These are phyloP conservation scores for Candida labiduridarum DNA, from an alignment of 1,139 yeast species.

Conservation along the genomic window DNA sequence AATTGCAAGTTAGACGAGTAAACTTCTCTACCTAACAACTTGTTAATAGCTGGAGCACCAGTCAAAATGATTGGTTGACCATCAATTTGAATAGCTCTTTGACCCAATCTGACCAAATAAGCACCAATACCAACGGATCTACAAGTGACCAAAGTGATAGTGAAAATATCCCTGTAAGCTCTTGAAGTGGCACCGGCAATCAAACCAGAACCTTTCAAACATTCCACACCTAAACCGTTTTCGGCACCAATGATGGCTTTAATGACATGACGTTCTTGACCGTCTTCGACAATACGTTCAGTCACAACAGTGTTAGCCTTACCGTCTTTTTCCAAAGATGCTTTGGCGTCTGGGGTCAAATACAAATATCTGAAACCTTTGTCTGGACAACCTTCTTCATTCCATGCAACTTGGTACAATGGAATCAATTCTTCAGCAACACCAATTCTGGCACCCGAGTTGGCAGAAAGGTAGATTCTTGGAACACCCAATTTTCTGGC, in stretches of 20 bases:
- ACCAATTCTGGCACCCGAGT: slow-evolving; percentile 98
- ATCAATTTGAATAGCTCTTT: slow-evolving; percentile 97
- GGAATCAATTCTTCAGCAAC: slow-evolving; percentile 95
- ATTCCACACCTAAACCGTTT: slow-evolving; percentile 97
- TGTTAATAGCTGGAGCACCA: slow-evolving; percentile 99
- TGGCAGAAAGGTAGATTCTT: slow-evolving; percentile 92
- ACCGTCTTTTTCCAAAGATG: slow-evolving; percentile 59
- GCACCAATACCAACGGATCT: slow-evolving; percentile 99
- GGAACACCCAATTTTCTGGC: slow-evolving; percentile 93
- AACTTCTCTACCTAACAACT: slow-evolving; percentile 93
- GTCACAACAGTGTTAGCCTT: slow-evolving; percentile 67
- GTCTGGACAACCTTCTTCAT: slow-evolving; percentile 68
- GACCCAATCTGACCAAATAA: slow-evolving; percentile 94
- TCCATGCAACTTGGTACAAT: slow-evolving; percentile 91
- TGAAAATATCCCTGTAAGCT: slow-evolving; percentile 96
- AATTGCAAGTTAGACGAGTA: slow-evolving; percentile 94
- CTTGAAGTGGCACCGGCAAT: slow-evolving; percentile 98
- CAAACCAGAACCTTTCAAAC: slow-evolving; percentile 95
- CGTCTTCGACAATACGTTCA: slow-evolving; percentile 80
- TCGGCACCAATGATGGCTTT: slow-evolving; percentile 89
- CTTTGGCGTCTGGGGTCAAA: slow-evolving; percentile 69
- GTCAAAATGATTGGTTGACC: slow-evolving; percentile 98
- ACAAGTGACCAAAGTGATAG: slow-evolving; percentile 94
- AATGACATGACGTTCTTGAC: slow-evolving; percentile 80
- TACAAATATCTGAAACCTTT: slow-evolving; percentile 92